A percentile compares a stretch with the other conserved stretches of the same genome.
phyloP scores from a whole-genome alignment of 768 basidiomycete genomes.

The Pholiota conissans region DNA sequence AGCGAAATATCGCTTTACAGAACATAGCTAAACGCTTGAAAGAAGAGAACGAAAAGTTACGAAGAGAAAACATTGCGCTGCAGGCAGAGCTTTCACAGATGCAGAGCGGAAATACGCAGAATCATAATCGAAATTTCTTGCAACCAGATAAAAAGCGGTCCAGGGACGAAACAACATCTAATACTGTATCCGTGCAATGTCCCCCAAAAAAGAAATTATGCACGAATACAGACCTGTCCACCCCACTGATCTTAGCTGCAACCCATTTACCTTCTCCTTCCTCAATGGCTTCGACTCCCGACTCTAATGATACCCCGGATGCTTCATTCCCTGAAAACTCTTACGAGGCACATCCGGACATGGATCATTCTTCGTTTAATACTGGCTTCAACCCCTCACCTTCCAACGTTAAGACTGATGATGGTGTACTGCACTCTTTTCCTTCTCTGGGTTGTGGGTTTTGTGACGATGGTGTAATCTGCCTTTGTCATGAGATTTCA shows the following conservation, averaged over 20 bases:
- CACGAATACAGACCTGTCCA: conserved; percentile 22
- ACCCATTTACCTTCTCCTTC: conserved; percentile 44
- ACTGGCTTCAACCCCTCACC: conserved; percentile 29
- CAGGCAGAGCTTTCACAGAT: conserved; percentile 47
- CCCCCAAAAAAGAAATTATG: conserved; percentile 24
- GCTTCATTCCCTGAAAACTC: conserved; percentile 31
- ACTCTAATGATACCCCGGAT: conserved; percentile 35
- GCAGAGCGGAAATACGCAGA: conserved; percentile 29
- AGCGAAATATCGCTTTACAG: conserved; percentile 83
- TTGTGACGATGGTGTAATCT: conserved; percentile 68
- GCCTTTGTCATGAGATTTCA: conserved; percentile 75
- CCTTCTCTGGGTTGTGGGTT: conserved; percentile 69
- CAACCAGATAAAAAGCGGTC: conserved; percentile 55
- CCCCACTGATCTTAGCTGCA: conserved; percentile 32
- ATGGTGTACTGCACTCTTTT: conserved; percentile 32
- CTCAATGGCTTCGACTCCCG: conserved; percentile 54
- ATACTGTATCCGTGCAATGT: conserved; percentile 1
- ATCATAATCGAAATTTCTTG: conserved; percentile 5
- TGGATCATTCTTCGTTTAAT: conserved; percentile 16
- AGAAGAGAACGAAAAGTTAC: conserved; percentile 80
- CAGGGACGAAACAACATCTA: conserved; percentile 48
- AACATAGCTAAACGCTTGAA: conserved; percentile 81
- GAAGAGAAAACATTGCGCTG: conserved; percentile 63
- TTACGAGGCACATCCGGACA: conserved; percentile 32
- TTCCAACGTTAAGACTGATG: conserved; percentile 24